phyloP scores from a whole-genome alignment of 306 rosid species.

The Rosa chinensis region DNA sequence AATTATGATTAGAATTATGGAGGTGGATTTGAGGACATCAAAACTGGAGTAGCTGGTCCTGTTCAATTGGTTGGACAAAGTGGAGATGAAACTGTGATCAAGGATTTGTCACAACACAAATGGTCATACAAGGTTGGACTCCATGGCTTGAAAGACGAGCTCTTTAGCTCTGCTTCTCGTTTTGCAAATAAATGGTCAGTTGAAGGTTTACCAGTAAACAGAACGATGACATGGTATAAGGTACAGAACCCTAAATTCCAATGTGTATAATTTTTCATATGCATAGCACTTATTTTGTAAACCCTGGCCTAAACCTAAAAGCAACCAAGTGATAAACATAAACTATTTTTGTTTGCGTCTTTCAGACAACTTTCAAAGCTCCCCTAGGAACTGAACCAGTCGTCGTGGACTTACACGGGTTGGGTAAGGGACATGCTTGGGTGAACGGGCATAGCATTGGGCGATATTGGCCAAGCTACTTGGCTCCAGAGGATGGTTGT shows the following conservation, averaged over 20 bases:
- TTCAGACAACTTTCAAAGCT: constrained; percentile 51
- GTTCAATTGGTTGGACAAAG: constrained; percentile 34
- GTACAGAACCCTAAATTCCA: constrained; percentile 12
- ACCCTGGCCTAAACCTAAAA: not conserved
- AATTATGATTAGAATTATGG: constrained; percentile 46
- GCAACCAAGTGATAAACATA: not conserved
- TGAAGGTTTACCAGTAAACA: constrained; percentile 19
- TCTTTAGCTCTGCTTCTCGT: constrained; percentile 28
- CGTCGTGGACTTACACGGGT: constrained; percentile 43
- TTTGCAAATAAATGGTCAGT: constrained; percentile 36
- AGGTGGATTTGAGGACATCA: constrained; percentile 28
- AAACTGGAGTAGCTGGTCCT: constrained; percentile 42
- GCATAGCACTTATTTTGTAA: not conserved
- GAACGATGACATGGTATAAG: constrained; percentile 65
- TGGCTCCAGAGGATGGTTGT: constrained; percentile 44
- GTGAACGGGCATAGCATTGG: constrained; percentile 49
- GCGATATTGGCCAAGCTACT: constrained; percentile 48
- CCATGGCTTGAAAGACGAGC: constrained; percentile 31
- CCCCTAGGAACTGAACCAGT: constrained; percentile 52
- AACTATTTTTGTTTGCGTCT: not conserved
- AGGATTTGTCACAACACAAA: constrained; percentile 43
- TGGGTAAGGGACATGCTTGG: constrained; percentile 57
- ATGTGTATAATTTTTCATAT: not conserved
- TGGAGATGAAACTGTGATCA: constrained; percentile 47
- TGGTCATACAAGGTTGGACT: constrained; percentile 51